A percentile compares a stretch with the other conserved stretches of the same genome.
Conservation (phyloP, 73 alveolate species). For the Tetrahymena elliotti region DNA sequence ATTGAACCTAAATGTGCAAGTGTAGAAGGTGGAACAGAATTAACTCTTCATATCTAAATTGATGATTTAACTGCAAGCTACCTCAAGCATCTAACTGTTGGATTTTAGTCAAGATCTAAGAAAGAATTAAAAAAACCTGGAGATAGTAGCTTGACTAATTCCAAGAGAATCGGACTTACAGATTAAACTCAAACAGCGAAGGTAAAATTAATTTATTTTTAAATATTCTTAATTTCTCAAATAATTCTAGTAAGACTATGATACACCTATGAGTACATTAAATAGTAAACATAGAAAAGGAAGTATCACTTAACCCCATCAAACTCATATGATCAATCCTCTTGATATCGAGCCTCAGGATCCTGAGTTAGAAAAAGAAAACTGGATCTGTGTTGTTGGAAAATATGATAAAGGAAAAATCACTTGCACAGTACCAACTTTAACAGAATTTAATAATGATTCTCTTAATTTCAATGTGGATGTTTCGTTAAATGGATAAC, state of each 20-base stretch:
- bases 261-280: conserved; percentile 19
- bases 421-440: conserved; percentile 80
- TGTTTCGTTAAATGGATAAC: conserved; percentile 94
- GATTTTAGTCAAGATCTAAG: conserved; percentile 84
- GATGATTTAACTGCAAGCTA: conserved; percentile 79
- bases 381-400: conserved; percentile 86
- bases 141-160: not conserved
- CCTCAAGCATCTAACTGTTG: conserved; percentile 81
- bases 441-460: conserved; percentile 63
- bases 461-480: conserved; percentile 88
- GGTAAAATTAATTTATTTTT: not conserved
- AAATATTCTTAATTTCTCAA: not conserved
- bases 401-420: conserved; percentile 83
- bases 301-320: not conserved
- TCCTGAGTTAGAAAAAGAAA: conserved; percentile 79
- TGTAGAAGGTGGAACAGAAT: conserved; percentile 87
- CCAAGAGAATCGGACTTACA: conserved; percentile 3
- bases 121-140: conserved; percentile 17
- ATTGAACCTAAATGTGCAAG: conserved; percentile 98
- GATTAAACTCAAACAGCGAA: not conserved
- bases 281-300: not conserved
- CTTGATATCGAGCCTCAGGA: conserved; percentile 69
- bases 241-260: not conserved
- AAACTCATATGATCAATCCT: conserved; percentile 37
- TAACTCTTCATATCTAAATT: conserved; percentile 73